Evolutionary conservation across 768 basidiomycete genomes (phyloP), one percentile per base, ranked within the genome.

Genomic region (Scleroderma citrinum): DNA sequence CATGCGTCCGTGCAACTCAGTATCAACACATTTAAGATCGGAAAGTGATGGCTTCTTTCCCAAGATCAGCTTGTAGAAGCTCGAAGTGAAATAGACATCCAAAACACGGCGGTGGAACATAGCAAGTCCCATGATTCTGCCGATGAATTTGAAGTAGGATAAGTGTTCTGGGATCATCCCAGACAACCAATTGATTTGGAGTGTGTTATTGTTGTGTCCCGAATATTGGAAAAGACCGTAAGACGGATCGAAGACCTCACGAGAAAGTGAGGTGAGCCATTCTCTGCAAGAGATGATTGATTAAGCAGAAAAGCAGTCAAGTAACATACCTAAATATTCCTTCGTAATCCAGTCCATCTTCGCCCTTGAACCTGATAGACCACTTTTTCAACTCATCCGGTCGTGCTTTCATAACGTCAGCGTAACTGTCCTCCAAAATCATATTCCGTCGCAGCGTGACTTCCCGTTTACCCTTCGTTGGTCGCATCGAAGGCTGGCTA

Each of bases 381-480:
- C 83, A 68, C 62, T 80, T 78, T 62, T 84, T 86, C 53, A 90
- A 60, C 44, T 87, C 83, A 46, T 81, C 77, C 1, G 85, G 83
- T 24, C 79, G 80, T 54, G 85, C 71, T 17, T 80, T 81, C 92
- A 94, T 94, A 41, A 93, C 79, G 51, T 88, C 81, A 46, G 80
- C 75, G 64, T 87, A 95, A 60, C 84, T 87, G 58, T 94, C 92
- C 64, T 94, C 92, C 58, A 94, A 74, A 45, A 94, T 83, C 54
- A 84, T 81, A 38, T 75, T 80, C 34, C 92, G 78, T 48, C 90
- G 77, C 16, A 95, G 75, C 64, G 88, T 92, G 58, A 93, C 67
- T 62, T 93, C 90, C 58, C 89, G 92, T 63, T 92, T 92, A 31
- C 90, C 91, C 14, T 81, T 76, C 43, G 78, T 75, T 7, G 77